Percentiles rank a stretch among this genome's conserved stretches.
These are phyloP conservation scores for Trichosporon faecale DNA, from an alignment of 1,284 basidiomycete genomes.

Conservation along the genomic window DNA sequence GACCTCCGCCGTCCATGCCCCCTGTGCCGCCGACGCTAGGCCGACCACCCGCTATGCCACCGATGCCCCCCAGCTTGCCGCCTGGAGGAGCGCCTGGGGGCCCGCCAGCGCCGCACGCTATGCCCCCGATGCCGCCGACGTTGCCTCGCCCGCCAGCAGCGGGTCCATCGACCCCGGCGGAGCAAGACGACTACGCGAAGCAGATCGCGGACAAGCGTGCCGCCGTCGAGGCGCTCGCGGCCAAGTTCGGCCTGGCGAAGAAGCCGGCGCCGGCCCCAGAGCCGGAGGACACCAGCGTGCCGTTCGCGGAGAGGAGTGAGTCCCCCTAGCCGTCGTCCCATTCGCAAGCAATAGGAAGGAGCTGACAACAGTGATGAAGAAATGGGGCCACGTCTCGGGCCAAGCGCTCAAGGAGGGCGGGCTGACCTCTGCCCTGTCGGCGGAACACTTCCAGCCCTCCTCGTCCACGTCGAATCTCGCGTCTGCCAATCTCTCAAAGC, in stretches of 20 bases:
- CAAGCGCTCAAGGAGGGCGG: conserved; percentile 80
- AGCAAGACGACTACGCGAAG: conserved; percentile 8
- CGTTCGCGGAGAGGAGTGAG: conserved; percentile 50
- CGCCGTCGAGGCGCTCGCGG: conserved; percentile 74
- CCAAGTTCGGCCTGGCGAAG: conserved; percentile 33
- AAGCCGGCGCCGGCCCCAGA: conserved; percentile 2
- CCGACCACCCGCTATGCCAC: background rate
- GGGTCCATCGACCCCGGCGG: background rate
- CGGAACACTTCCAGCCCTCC: conserved; percentile 58
- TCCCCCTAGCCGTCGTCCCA: background rate
- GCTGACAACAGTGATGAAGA: conserved; percentile 53
- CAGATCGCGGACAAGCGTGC: conserved; percentile 60
- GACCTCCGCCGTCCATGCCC: background rate
- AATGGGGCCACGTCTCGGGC: conserved; percentile 91
- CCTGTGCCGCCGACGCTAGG: conserved; percentile 7
- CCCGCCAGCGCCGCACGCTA: conserved; percentile 19
- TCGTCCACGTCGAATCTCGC: background rate
- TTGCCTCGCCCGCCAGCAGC: background rate
- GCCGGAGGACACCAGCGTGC: conserved; percentile 11
- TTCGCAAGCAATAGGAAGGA: no score
- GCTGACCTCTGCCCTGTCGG: conserved; percentile 78
- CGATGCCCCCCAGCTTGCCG: conserved; percentile 11
- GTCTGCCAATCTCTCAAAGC: conserved; percentile 36
- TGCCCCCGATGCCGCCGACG: conserved; percentile 7
- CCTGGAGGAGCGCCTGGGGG: conserved; percentile 13